Evolutionary conservation across 768 basidiomycete species (phyloP).

Genomic region (Nevesoporus exiguus): DNA sequence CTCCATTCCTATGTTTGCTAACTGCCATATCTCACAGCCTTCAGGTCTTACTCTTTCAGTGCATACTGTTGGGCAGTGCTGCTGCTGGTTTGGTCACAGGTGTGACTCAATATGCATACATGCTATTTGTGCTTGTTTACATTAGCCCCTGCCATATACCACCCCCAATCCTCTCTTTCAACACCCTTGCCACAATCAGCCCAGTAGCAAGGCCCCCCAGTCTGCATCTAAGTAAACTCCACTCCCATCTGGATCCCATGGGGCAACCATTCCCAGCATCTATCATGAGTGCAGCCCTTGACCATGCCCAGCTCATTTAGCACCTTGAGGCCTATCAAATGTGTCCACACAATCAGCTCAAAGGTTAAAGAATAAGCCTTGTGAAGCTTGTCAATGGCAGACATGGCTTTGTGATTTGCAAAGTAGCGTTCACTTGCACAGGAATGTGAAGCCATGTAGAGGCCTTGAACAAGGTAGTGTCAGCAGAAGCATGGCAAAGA

Average conservation of each 20-base stretch:
- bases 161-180: constrained; percentile 15
- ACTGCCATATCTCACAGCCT: no score
- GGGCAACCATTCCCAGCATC: constrained; percentile 53
- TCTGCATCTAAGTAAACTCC: constrained; percentile 38
- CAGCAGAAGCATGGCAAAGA: background rate
- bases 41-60: no score
- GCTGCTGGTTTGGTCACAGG: no score
- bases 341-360: constrained; percentile 76
- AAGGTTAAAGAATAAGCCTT: constrained; percentile 72
- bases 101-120: no score
- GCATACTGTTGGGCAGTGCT: no score
- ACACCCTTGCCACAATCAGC: constrained; percentile 29
- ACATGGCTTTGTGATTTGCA: constrained; percentile 82
- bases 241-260: constrained; percentile 32
- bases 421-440: constrained; percentile 83
- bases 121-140: constrained; percentile 17
- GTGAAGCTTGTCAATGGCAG: constrained; percentile 85
- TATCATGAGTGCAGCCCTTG: constrained; percentile 82
- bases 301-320: constrained; percentile 83
- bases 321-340: constrained; percentile 85
- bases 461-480: constrained; percentile 43
- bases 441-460: constrained; percentile 65
- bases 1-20: no score
- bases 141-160: background rate
- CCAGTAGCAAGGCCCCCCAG: constrained; percentile 42